Base-by-base conservation (phyloP, 495 filamentous ascomycete genomes). In the Platismatia glauca region DNA sequence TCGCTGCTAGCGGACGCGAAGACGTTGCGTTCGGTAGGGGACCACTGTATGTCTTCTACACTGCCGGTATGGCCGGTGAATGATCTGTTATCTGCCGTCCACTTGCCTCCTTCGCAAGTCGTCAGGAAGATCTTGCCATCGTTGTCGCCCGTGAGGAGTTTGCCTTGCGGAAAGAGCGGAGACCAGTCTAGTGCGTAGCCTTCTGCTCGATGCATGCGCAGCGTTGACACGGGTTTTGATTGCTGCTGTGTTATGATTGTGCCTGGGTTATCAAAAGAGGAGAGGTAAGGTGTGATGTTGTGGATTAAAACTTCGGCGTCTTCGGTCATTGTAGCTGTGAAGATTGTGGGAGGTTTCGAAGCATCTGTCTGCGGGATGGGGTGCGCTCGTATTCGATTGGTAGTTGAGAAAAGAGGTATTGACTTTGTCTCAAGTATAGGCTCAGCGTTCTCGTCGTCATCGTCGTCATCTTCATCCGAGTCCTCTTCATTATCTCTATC, bases 121-220 rank as follows among this genome's bases (percentile, higher is more conserved):
- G 91, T 95, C 46, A 84, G 77, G 74, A 91, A 97, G 74, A 98
- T 97, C 55, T 86, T 72, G 61, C 94, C 94, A 64, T 90, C 80
- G 69, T 90, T 91, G 74, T 98, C 94, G 67, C 94, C 94, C 0
- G 94, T 96, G 58, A 95, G 72, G 5, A 98, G 85, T 74, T 93
- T 95, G 41, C 92, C 92, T 41, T 81, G 74, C 0, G 84, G 81
- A 35, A 90, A 79, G 15, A 89, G 76, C 0, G 88, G 87, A 34
- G 91, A 95, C 94, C 94, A 98, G 71, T 96, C 94, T 18, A 98
- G 73, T 0, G 89, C 94, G 70, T 97, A 98, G 53, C 94, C 94
- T 77, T 98, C 94, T 12, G 85, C 77, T 75, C 89, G 91, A 79
- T 98, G 94, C 73, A 93, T 90, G 63, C 87, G 84, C 62, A 97